Percentiles rank a stretch among this genome's conserved stretches.
Evolutionary conservation across 2,329 filamentous ascomycete genomes (phyloP).

Genomic region (Calonectria henricotiae): DNA sequence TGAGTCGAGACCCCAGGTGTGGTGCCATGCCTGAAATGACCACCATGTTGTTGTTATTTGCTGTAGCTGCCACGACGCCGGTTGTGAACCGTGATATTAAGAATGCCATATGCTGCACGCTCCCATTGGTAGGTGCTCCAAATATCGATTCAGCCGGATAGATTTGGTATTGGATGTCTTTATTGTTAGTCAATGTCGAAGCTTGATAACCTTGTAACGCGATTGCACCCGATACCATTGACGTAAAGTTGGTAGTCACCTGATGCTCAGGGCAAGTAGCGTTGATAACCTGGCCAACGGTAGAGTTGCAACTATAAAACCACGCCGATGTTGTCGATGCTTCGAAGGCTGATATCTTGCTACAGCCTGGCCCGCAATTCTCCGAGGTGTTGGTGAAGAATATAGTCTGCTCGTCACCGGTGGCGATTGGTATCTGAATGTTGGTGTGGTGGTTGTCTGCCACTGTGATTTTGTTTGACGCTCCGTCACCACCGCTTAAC

Average conservation of each 20-base stretch:
- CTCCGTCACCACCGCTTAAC: conserved; percentile 40
- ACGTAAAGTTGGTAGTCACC: conserved; percentile 41
- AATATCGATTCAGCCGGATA: conserved; percentile 62
- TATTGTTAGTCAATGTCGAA: conserved; percentile 33
- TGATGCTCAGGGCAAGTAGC: conserved; percentile 41
- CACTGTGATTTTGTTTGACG: conserved; percentile 39
- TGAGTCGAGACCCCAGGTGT: conserved; percentile 54
- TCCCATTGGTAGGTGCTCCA: conserved; percentile 56
- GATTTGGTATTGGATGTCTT: conserved; percentile 52
- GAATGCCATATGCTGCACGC: conserved; percentile 55
- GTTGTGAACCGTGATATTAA: conserved; percentile 58
- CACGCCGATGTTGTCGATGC: conserved; percentile 41
- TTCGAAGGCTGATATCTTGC: conserved; percentile 47
- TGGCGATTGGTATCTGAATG: conserved; percentile 33
- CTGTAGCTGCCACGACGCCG: conserved; percentile 57
- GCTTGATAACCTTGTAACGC: conserved; percentile 49
- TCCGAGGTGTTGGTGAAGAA: conserved; percentile 45
- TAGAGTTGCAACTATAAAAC: conserved; percentile 49
- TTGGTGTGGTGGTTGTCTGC: conserved; percentile 14
- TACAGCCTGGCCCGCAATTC: conserved; percentile 42
- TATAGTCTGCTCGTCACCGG: conserved; percentile 44
- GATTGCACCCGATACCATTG: conserved; percentile 43
- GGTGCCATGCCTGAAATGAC: conserved; percentile 53
- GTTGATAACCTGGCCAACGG: conserved; percentile 43
- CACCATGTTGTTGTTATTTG: conserved; percentile 53